Conservation (phyloP, 192 early-diverging fungal species). For the Coemansia sp. region DNA sequence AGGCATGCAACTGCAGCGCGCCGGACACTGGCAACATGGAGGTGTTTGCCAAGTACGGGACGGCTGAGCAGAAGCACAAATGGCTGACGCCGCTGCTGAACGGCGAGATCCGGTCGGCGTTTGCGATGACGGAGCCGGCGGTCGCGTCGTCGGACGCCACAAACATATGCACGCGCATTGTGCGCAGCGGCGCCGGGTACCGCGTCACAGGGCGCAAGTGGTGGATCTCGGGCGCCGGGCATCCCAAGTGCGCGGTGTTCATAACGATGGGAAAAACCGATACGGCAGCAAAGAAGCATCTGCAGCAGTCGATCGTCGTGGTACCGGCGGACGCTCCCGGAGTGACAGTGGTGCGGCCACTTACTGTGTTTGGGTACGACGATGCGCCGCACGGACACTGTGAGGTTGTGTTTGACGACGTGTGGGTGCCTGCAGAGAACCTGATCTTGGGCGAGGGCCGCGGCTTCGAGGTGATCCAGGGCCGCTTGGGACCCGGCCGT, state of each 20-base stretch:
- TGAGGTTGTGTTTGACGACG: conserved; percentile 89
- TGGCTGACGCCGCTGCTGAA: conserved; percentile 83
- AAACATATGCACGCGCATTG: conserved; percentile 88
- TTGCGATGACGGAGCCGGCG: conserved; percentile 97
- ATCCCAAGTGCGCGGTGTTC: conserved; percentile 90
- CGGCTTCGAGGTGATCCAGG: conserved; percentile 98
- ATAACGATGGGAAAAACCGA: conserved; percentile 87
- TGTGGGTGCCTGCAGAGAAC: conserved; percentile 81
- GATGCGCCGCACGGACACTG: conserved; percentile 96
- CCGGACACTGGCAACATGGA: conserved; percentile 99
- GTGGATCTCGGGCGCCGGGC: conserved; percentile 98
- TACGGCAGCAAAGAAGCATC: conserved; percentile 62
- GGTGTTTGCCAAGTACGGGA: conserved; percentile 95
- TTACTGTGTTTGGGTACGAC: conserved; percentile 91
- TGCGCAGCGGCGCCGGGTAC: conserved; percentile 62
- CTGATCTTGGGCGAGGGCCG: conserved; percentile 94
- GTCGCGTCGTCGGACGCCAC: conserved; percentile 97
- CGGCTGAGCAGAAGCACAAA: conserved; percentile 71
- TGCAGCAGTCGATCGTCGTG: conserved; percentile 86
- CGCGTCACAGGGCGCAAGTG: conserved; percentile 87
- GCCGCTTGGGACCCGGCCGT: conserved; percentile 88
- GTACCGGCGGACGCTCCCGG: conserved; percentile 85
- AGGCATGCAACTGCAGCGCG: conserved; percentile 90
- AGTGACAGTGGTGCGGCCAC: conserved; percentile 77
- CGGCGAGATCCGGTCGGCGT: conserved; percentile 92